Evolutionary conservation across 306 rosid genomes (phyloP).

Genomic region (Pyrus bretschneideri): DNA sequence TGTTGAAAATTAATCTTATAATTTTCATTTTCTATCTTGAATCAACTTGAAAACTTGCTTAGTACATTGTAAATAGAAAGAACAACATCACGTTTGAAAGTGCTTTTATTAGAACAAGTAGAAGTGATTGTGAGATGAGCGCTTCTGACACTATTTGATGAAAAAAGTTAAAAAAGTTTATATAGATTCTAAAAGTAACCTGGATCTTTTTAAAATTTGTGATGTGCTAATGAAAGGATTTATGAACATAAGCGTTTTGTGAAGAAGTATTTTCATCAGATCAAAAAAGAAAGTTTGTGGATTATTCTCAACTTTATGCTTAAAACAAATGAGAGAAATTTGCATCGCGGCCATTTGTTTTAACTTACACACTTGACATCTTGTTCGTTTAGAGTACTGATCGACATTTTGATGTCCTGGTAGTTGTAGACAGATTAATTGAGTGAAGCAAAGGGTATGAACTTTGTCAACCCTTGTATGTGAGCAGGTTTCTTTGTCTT

Average conservation of each 20-base stretch:
- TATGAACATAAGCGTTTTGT: not conserved
- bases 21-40: too few species aligned
- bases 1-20: too few species aligned
- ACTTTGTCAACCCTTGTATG: not conserved
- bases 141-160: not conserved
- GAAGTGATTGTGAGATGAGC: too few species aligned
- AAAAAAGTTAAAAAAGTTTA: too few species aligned
- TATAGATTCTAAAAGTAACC: not conserved
- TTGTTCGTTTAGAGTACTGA: too few species aligned
- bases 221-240: too few species aligned
- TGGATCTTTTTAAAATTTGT: too few species aligned
- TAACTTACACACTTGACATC: too few species aligned
- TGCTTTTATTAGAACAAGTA: not conserved
- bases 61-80: not conserved
- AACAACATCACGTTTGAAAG: not conserved
- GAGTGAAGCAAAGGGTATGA: not conserved
- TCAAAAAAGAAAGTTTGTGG: not conserved
- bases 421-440: not conserved
- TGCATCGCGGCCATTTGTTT: too few species aligned
- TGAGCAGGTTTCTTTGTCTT: not conserved
- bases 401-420: too few species aligned
- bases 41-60: not conserved
- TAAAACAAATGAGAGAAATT: not conserved
- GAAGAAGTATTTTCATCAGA: not conserved
- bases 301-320: not conserved